Base-by-base conservation (phyloP, 2,329 filamentous ascomycete genomes). In the Exophiala xenobiotica region DNA sequence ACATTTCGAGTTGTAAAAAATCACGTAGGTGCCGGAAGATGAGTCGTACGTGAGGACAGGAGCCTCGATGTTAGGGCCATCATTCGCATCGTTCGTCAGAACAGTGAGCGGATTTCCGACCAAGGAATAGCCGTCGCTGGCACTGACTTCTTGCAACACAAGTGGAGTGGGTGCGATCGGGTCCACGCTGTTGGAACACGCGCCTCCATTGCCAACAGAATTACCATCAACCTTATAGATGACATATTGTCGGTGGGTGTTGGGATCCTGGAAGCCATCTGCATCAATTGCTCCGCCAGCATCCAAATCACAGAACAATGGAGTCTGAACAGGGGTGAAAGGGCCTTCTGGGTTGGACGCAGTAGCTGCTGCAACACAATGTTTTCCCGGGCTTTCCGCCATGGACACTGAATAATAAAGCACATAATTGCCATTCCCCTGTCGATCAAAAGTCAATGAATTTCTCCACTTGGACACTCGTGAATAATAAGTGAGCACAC, bases 181-280 rank as follows among this genome's bases (percentile, higher is more conserved):
- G 1, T 61, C 54, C 16, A 67, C 49, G 56, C 75, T 78, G 52
- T 74, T 72, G 40, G 68, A 69, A 61, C 76, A 78, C 49, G 68
- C 65, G 1, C 75, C 76, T 31, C 74, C 73, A 51, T 71, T 59
- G 14, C 73, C 72, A 19, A 77, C 65, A 50, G 71, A 72, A 66
- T 85, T 86, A 31, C 83, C 82, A 64, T 87, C 83, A n/a, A 86
- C 71, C 65, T 87, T 87, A 70, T 83, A 87, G 12, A 79, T 67
- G 3, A 87, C 72, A 62, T 84, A 87, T 4, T 76, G 74, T 22
- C 65, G 73, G 19, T 78, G 78, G 37, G 76, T 73, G 18, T 24
- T n/a, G 7, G 65, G 64, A 61, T 87, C 83, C 7, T 68, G 60
- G 66, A 84, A 86, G 3, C 79, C 80, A 0, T 78, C 71, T 0